A percentile compares a stretch with the other conserved stretches of the same genome.
phyloP scores from a whole-genome alignment of 2,329 filamentous ascomycete genomes.

The Ophiocordyceps robertsii region DNA sequence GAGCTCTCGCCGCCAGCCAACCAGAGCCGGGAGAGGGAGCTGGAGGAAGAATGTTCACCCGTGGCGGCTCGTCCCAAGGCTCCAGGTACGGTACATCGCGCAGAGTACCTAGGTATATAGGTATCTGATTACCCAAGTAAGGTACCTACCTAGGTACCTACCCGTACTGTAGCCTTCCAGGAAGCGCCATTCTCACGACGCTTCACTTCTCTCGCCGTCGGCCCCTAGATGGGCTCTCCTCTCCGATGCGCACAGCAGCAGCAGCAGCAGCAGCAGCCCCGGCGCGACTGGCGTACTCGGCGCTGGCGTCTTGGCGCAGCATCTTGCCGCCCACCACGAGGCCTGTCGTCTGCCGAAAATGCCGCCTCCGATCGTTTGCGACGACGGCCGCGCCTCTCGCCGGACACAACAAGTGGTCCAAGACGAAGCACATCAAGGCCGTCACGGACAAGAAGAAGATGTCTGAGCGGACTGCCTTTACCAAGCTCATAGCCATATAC shows the following conservation, averaged over 20 bases:
- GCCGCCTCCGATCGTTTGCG: constrained; percentile 34
- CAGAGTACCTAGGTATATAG: no score
- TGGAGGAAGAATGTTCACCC: constrained; percentile 18
- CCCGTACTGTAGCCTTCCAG: neutral
- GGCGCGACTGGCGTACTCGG: neutral
- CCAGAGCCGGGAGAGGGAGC: neutral
- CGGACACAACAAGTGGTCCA: constrained; percentile 90
- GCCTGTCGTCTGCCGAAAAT: constrained; percentile 28
- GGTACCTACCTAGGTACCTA: neutral
- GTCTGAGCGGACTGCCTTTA: constrained; percentile 51
- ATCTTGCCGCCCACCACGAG: neutral
- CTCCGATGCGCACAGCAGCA: no score
- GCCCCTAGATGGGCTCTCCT: no score
- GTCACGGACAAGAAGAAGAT: constrained; percentile 72
- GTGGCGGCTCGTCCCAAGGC: constrained; percentile 6
- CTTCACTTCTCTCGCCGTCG: neutral
- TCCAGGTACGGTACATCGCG: neutral
- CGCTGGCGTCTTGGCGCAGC: neutral
- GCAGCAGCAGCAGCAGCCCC: no score
- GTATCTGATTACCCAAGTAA: no score
- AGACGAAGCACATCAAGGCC: constrained; percentile 90
- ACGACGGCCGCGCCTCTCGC: constrained; percentile 33
- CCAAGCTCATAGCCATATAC: constrained; percentile 59
- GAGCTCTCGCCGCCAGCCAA: no score
- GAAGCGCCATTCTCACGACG: neutral